Percentiles rank a stretch among this genome's conserved stretches.
These are phyloP conservation scores for Agastache rugosa DNA, from an alignment of 257 asterid species.

Conservation along the genomic window DNA sequence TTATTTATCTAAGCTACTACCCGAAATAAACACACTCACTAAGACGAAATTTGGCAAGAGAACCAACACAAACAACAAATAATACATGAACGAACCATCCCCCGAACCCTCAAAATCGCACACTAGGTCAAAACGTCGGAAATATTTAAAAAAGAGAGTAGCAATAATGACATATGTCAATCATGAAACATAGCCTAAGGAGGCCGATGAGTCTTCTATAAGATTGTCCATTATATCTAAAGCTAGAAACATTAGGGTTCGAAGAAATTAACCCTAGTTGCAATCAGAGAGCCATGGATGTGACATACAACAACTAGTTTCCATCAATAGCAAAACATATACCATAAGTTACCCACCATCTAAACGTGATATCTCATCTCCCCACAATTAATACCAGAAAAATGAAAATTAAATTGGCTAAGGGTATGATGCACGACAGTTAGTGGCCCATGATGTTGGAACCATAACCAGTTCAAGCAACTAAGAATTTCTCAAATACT, in stretches of 20 bases:
- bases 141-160: neutral
- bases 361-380: neutral
- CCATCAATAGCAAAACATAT: neutral
- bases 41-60: too few relatives aligned
- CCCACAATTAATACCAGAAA: neutral
- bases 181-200: neutral
- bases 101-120: neutral
- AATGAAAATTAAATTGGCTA: neutral
- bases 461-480: neutral
- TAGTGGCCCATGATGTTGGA: slow-evolving; percentile 7
- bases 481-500: slow-evolving; percentile 4
- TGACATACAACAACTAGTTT: slow-evolving; percentile 24
- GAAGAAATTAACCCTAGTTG: neutral
- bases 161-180: neutral
- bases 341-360: slow-evolving; percentile 3
- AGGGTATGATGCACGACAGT: neutral
- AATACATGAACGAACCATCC: neutral
- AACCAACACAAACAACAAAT: too few relatives aligned
- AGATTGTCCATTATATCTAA: neutral
- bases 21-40: neutral
- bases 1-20: neutral
- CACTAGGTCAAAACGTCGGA: neutral
- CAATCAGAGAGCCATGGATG: neutral
- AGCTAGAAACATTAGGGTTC: neutral
- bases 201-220: neutral